Evolutionary conservation across 352 stramenopile genomes (phyloP).

Genomic region (Pythium brassicae): DNA sequence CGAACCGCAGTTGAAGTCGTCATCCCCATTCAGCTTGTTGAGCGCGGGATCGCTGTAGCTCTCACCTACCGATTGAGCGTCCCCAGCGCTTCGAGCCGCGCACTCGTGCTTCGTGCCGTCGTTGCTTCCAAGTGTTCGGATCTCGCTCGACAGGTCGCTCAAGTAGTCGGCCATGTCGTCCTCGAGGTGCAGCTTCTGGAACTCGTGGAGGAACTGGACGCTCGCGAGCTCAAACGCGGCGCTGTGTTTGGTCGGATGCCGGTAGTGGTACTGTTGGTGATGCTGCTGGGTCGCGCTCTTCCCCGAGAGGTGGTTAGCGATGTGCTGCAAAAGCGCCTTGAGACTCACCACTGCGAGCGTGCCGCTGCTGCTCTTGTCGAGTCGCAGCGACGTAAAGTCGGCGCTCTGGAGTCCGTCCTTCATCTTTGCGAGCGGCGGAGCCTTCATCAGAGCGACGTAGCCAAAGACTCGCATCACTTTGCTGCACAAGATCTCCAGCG

Average conservation of each 20-base stretch:
- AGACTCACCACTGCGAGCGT: conserved; percentile 32
- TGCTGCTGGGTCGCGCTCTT: conserved; percentile 6
- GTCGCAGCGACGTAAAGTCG: conserved; percentile 2
- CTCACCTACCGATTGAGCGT: neutral
- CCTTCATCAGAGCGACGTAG: conserved; percentile 25
- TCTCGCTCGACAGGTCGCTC: conserved; percentile 14
- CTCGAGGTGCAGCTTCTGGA: conserved; percentile 52
- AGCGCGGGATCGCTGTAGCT: neutral
- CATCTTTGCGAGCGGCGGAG: conserved; percentile 27
- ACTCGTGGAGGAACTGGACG: conserved; percentile 46
- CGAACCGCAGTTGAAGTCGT: conserved; percentile 13
- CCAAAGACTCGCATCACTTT: conserved; percentile 14
- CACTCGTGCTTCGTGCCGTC: neutral
- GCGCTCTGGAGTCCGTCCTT: conserved; percentile 16
- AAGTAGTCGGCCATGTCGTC: conserved; percentile 55
- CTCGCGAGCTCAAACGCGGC: conserved; percentile 36
- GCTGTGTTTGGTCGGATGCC: conserved; percentile 25
- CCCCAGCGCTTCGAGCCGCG: neutral
- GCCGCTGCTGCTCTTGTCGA: conserved; percentile 4
- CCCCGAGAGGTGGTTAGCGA: conserved; percentile 35
- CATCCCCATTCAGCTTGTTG: neutral
- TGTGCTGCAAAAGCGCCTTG: conserved; percentile 57
- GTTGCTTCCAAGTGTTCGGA: neutral
- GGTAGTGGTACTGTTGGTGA: neutral
- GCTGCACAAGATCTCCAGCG: conserved; percentile 12